Percentiles rank a stretch among this genome's conserved stretches.
These are phyloP conservation scores for Cenchrus fungigraminus DNA, from an alignment of 176 grass and related monocot genomes.

Conservation along the genomic window DNA sequence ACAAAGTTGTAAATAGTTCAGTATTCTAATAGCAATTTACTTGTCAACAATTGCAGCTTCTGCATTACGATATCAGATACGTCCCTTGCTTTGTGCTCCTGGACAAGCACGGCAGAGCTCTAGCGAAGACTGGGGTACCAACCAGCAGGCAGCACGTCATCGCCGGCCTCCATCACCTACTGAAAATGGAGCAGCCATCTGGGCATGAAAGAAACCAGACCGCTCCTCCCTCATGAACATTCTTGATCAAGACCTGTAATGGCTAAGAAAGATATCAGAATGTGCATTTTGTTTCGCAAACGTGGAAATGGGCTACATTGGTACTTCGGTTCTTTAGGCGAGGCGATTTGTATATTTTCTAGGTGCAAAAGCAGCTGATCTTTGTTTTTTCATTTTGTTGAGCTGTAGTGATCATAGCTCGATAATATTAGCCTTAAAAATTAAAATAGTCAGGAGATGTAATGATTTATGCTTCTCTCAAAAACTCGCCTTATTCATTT, in stretches of 20 bases:
- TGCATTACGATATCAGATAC: conserved; percentile 90
- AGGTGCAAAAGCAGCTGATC: not conserved
- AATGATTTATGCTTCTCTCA: not conserved
- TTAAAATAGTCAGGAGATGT: not conserved
- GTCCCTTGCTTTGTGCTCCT: conserved; percentile 96
- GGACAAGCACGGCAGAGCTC: conserved; percentile 82
- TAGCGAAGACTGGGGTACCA: conserved; percentile 89
- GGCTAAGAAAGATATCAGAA: not conserved
- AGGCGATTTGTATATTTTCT: not conserved
- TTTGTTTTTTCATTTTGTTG: not conserved
- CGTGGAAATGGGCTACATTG: not conserved
- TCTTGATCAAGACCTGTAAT: conserved; percentile 9
- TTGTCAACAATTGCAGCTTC: conserved; percentile 59
- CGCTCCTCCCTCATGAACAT: conserved; percentile 38
- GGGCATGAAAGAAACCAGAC: conserved; percentile 29
- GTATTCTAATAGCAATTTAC: conserved; percentile 23
- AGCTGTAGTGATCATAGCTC: not conserved
- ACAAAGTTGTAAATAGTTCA: not conserved
- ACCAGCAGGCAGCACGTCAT: conserved; percentile 80
- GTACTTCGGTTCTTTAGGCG: not conserved
- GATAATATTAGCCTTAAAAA: not conserved
- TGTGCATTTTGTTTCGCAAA: conserved; percentile 20
- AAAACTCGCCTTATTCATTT: no score
- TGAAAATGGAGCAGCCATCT: conserved; percentile 63
- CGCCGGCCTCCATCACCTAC: conserved; percentile 77